Evolutionary conservation across 139 green algal species (phyloP).

Genomic region (Trebouxia sp.): DNA sequence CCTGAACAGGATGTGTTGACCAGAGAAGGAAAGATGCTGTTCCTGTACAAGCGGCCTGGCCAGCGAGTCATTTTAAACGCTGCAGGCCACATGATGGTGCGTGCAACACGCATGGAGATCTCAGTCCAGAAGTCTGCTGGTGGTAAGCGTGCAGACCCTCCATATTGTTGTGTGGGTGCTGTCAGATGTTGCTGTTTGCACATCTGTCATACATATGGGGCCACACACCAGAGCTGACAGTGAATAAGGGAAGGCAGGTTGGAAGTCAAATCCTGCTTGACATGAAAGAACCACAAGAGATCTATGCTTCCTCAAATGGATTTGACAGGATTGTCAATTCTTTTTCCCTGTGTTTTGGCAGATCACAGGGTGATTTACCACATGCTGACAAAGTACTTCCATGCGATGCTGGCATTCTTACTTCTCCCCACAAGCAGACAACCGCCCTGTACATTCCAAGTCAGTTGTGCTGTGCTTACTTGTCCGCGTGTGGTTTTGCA

Average conservation of each 20-base stretch:
- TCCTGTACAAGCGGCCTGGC: constrained; percentile 44
- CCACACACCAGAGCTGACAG: too few relatives aligned
- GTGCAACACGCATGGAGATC: too few relatives aligned
- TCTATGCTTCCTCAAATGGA: neutral
- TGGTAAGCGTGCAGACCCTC: too few relatives aligned
- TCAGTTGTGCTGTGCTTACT: neutral
- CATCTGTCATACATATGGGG: too few relatives aligned
- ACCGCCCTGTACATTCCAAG: neutral
- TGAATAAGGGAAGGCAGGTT: too few relatives aligned
- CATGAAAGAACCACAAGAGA: too few relatives aligned
- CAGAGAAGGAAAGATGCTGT: constrained; percentile 34
- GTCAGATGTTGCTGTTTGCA: too few relatives aligned
- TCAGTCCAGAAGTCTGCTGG: too few relatives aligned
- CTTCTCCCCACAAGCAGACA: neutral
- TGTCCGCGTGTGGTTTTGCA: neutral
- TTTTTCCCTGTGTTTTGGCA: neutral
- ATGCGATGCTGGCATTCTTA: neutral
- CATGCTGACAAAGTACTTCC: too few relatives aligned
- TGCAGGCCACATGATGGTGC: constrained; percentile 44
- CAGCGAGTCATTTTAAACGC: constrained; percentile 50
- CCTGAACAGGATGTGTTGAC: constrained; percentile 32
- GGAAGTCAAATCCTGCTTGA: too few relatives aligned
- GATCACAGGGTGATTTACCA: too few relatives aligned
- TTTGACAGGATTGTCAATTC: neutral
- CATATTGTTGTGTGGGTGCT: too few relatives aligned